These are phyloP conservation scores for Agaricus bisporus DNA, from an alignment of 768 basidiomycete species.

Conservation along the genomic window DNA sequence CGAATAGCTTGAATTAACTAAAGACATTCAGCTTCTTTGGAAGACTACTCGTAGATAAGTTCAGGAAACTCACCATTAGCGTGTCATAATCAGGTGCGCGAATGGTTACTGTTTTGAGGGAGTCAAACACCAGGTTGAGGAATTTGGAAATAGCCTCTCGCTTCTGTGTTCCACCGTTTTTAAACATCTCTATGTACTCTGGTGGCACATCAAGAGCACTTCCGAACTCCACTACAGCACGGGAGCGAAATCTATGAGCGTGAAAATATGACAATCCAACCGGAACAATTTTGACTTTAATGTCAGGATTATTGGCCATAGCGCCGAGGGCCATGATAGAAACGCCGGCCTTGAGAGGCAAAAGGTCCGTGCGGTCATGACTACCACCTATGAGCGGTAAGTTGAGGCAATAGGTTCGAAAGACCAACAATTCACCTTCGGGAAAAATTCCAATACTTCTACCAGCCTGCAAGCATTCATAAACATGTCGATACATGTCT, in stretches of 20 bases:
- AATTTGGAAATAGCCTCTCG: constrained; percentile 86
- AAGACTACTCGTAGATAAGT: not conserved
- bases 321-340: constrained; percentile 98
- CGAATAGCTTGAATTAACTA: constrained; percentile 95
- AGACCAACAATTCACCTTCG: constrained; percentile 55
- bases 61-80: constrained; percentile 68
- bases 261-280: constrained; percentile 74
- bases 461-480: constrained; percentile 76
- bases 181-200: constrained; percentile 86
- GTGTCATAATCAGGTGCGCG: constrained; percentile 97
- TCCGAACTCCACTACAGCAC: constrained; percentile 97
- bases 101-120: constrained; percentile 91
- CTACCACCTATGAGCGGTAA: constrained; percentile 70
- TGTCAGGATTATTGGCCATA: constrained; percentile 83
- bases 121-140: constrained; percentile 88
- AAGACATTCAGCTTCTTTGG: constrained; percentile 4
- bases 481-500: constrained; percentile 92
- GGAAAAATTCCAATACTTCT: constrained; percentile 97
- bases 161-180: constrained; percentile 81
- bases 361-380: constrained; percentile 93
- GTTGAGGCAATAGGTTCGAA: not conserved
- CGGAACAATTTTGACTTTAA: constrained; percentile 90
- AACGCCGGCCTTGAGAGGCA: constrained; percentile 96
- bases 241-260: constrained; percentile 84
- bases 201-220: constrained; percentile 85